phyloP scores from a whole-genome alignment of 768 basidiomycete genomes.

The Serendipita sp. region DNA sequence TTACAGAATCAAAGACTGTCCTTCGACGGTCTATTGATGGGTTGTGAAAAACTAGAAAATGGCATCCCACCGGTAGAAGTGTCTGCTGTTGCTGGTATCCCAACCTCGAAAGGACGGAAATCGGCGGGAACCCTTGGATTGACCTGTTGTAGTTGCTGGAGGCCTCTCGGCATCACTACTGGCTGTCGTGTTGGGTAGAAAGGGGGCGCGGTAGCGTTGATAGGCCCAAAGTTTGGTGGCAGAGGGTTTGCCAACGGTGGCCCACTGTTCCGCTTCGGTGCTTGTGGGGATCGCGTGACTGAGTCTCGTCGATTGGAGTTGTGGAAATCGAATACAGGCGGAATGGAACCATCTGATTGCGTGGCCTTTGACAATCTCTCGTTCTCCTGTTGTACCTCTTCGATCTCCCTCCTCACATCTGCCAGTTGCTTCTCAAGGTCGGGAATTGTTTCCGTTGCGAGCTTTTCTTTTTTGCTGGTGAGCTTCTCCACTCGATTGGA shows the following conservation, averaged over 20 bases:
- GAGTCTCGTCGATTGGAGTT: background rate
- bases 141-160: background rate
- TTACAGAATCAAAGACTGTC: background rate
- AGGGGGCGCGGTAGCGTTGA: background rate
- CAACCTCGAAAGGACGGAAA: background rate
- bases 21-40: background rate
- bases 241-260: conserved; percentile 18
- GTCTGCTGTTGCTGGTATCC: background rate
- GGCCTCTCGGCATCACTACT: background rate
- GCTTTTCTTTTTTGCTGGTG: conserved; percentile 43
- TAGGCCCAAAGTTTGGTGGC: background rate
- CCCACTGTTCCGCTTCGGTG: conserved; percentile 14
- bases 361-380: background rate
- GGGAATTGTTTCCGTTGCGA: conserved; percentile 39
- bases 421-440: conserved; percentile 54
- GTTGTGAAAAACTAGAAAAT: background rate
- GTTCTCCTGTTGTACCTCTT: conserved; percentile 20
- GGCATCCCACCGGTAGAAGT: background rate
- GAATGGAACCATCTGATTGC: background rate
- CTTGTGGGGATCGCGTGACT: conserved; percentile 13
- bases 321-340: background rate
- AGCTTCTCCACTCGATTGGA: conserved; percentile 53
- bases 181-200: background rate
- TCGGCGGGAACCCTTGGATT: background rate
- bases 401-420: conserved; percentile 44